phyloP scores from a whole-genome alignment of 192 early-diverging fungal species.

The Mortierella hygrophila region DNA sequence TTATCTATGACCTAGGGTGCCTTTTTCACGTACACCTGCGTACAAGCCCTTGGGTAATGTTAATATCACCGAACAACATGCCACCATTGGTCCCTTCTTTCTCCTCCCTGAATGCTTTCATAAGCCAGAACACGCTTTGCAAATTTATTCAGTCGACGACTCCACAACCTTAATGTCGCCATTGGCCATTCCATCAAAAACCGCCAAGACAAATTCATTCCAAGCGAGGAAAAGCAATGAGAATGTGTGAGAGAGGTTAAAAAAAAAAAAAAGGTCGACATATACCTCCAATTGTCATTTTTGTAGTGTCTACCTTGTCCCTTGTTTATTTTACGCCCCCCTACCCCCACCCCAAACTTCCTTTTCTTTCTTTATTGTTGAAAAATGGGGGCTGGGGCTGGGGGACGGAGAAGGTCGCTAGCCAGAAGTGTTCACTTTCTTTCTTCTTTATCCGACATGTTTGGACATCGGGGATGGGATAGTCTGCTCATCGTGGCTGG shows the following conservation, averaged over 20 bases:
- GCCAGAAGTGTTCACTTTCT: neutral
- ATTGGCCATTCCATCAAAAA: constrained; percentile 10
- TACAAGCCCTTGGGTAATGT: too few species aligned
- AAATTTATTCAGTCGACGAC: neutral
- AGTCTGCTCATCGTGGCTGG: neutral
- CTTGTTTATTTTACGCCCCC: too few species aligned
- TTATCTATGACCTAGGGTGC: too few species aligned
- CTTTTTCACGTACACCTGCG: too few species aligned
- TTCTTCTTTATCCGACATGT: neutral
- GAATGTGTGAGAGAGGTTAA: too few species aligned
- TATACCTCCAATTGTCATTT: neutral
- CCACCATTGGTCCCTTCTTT: too few species aligned
- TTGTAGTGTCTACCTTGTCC: neutral
- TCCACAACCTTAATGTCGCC: constrained; percentile 11
- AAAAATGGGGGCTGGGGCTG: neutral
- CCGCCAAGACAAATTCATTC: neutral
- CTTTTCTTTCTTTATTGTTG: neutral
- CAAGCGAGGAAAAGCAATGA: neutral
- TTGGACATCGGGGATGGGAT: neutral
- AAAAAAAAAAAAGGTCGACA: neutral
- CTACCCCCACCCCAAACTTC: too few species aligned
- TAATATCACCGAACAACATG: too few species aligned
- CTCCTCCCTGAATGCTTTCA: too few species aligned
- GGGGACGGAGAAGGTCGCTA: neutral
- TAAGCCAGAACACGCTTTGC: neutral